Evolutionary conservation across 306 rosid species (phyloP).

Genomic region (Pyrus communis): DNA sequence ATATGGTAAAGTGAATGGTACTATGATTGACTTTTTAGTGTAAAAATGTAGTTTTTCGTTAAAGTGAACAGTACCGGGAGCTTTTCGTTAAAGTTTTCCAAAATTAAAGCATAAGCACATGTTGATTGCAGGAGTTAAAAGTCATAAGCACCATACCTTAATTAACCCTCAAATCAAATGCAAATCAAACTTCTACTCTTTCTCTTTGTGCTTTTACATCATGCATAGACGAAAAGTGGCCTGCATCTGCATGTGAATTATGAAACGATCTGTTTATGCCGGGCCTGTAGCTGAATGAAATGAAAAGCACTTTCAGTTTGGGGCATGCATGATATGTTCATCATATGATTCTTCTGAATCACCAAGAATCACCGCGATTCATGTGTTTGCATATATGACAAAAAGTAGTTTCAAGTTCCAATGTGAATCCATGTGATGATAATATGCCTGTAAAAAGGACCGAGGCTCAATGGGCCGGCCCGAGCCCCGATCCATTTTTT

Average conservation of each 20-base stretch:
- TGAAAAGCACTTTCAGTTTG: neutral
- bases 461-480: too few relatives aligned
- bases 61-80: too few relatives aligned
- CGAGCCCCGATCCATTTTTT: too few relatives aligned
- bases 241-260: neutral
- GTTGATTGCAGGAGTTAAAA: neutral
- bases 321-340: neutral
- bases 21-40: too few relatives aligned
- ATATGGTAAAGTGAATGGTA: too few relatives aligned
- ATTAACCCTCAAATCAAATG: constrained; percentile 2
- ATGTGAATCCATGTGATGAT: neutral
- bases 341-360: neutral
- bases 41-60: too few relatives aligned
- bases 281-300: neutral
- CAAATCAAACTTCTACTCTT: neutral
- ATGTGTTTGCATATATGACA: neutral
- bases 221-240: neutral
- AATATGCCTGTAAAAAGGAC: too few relatives aligned
- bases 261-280: neutral
- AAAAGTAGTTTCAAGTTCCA: neutral
- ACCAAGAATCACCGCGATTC: neutral
- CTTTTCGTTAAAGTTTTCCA: too few relatives aligned
- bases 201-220: neutral
- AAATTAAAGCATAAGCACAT: neutral
- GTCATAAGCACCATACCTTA: neutral